These are phyloP conservation scores for Solanum hybrid DNA, from an alignment of 305 asterid genomes.

Conservation along the genomic window DNA sequence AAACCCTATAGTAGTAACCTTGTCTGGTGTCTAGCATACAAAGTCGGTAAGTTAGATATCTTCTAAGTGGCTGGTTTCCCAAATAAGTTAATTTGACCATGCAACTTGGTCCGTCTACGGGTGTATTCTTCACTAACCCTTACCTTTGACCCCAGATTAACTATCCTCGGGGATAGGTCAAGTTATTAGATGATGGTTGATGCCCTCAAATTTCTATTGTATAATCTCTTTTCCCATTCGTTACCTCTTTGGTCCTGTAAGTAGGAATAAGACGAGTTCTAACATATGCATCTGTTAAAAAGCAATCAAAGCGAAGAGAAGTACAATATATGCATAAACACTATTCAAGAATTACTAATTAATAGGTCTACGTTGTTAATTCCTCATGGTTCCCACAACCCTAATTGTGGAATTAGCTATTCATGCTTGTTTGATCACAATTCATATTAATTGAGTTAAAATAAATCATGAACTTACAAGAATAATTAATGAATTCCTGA, in stretches of 20 bases:
- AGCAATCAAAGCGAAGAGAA: neutral
- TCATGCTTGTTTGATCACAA: neutral
- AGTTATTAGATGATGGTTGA: neutral
- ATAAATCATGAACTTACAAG: neutral
- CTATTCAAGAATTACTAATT: neutral
- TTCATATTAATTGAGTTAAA: neutral
- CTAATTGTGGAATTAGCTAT: neutral
- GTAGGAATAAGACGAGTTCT: neutral
- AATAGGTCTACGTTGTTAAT: neutral
- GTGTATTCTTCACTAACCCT: neutral
- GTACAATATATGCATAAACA: neutral
- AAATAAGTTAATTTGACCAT: neutral
- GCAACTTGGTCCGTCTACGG: neutral
- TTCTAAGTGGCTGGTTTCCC: neutral
- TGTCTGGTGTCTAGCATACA: neutral
- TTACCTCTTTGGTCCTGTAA: neutral
- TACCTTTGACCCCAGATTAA: neutral
- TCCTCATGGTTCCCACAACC: neutral
- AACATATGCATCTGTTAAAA: neutral
- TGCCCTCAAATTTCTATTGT: neutral
- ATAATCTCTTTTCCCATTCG: neutral
- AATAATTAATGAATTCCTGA: no score
- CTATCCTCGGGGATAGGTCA: neutral
- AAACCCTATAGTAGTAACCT: neutral
- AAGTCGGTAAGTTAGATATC: neutral